phyloP scores from a whole-genome alignment of 1,284 basidiomycete species.

The Vanrija humicola region DNA sequence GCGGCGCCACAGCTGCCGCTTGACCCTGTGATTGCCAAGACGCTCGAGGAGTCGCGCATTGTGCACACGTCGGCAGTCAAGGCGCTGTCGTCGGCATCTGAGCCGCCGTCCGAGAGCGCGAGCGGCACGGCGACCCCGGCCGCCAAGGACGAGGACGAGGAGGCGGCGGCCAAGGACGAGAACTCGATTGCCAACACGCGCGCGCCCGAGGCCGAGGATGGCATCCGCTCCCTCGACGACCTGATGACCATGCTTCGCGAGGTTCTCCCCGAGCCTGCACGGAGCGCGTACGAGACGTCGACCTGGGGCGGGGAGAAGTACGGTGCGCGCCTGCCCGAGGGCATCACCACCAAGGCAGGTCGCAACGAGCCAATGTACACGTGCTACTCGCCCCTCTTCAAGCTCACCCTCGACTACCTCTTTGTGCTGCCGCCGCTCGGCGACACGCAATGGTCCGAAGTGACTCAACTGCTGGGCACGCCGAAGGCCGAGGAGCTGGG shows the following conservation, averaged over 20 bases:
- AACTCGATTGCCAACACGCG: slow-evolving; percentile 71
- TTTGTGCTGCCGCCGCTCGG: slow-evolving; percentile 53
- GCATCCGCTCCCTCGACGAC: slow-evolving; percentile 64
- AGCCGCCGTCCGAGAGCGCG: slow-evolving; percentile 1
- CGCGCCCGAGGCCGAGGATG: slow-evolving; percentile 60
- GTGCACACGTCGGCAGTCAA: slow-evolving; percentile 75
- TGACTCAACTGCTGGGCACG: slow-evolving; percentile 64
- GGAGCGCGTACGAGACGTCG: slow-evolving; percentile 56
- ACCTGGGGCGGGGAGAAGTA: slow-evolving; percentile 46
- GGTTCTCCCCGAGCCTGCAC: slow-evolving; percentile 20
- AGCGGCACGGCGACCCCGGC: slow-evolving; percentile 12
- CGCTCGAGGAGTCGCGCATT: slow-evolving; percentile 65
- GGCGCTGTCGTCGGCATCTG: slow-evolving; percentile 3
- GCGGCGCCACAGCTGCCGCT: slow-evolving; percentile 57
- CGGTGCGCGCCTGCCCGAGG: slow-evolving; percentile 53
- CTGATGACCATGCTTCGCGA: slow-evolving; percentile 57
- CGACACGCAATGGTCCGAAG: slow-evolving; percentile 44
- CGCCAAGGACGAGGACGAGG: slow-evolving; percentile 49
- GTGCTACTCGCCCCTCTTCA: slow-evolving; percentile 57
- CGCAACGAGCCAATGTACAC: slow-evolving; percentile 59
- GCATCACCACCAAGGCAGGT: slow-evolving; percentile 51
- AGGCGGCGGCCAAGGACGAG: slow-evolving; percentile 57
- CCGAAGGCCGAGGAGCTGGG: slow-evolving; percentile 62
- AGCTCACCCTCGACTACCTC: slow-evolving; percentile 80
- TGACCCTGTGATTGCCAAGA: slow-evolving; percentile 55